phyloP scores from a whole-genome alignment of 2,329 filamentous ascomycete genomes.

The Xylariaceae sp. region DNA sequence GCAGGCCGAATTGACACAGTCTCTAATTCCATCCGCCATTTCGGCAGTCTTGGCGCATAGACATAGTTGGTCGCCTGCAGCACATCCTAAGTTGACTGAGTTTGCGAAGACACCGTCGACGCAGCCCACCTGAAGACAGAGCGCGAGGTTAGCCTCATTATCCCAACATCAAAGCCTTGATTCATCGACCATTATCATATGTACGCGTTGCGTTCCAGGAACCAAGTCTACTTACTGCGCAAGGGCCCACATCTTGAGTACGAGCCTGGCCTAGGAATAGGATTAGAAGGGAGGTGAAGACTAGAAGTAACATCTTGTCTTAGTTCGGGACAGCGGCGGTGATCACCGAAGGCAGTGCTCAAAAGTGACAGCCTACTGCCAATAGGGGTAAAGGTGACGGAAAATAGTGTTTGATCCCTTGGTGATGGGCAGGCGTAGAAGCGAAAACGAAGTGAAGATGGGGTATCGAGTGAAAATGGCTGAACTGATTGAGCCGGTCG shows the following conservation, averaged over 20 bases:
- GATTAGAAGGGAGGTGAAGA: conserved; percentile 15
- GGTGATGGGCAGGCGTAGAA: neutral
- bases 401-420: neutral
- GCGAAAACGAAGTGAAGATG: conserved; percentile 8
- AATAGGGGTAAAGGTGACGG: neutral
- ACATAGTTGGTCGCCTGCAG: conserved; percentile 38
- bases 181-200: neutral
- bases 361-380: neutral
- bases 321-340: neutral
- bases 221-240: conserved; percentile 28
- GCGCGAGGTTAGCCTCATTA: conserved; percentile 15
- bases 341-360: neutral
- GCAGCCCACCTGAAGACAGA: conserved; percentile 28
- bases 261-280: conserved; percentile 23
- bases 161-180: neutral
- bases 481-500: conserved; percentile 27
- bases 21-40: conserved; percentile 41
- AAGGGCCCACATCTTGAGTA: conserved; percentile 26
- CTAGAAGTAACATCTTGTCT: conserved; percentile 24
- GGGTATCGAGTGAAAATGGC: conserved; percentile 25
- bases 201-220: neutral
- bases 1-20: conserved; percentile 43
- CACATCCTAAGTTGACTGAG: conserved; percentile 29
- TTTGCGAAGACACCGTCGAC: conserved; percentile 32
- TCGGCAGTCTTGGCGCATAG: conserved; percentile 41